These are phyloP conservation scores for Linaria vulgaris DNA, from an alignment of 257 asterid species.

Conservation along the genomic window DNA sequence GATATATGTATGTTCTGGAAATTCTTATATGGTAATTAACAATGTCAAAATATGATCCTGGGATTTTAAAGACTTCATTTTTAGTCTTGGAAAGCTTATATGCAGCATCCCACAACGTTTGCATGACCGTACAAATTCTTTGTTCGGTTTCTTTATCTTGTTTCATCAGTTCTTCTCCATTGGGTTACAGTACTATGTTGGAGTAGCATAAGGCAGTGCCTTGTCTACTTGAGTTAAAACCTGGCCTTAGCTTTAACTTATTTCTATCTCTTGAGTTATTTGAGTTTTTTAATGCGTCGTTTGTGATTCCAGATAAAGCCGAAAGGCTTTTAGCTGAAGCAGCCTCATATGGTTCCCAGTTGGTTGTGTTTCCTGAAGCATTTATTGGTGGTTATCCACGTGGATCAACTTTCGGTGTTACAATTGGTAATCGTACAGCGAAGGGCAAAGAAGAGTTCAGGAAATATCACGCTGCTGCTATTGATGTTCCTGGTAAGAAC, in stretches of 20 bases:
- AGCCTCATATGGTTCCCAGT: slow-evolving; percentile 83
- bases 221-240: slow-evolving; percentile 1
- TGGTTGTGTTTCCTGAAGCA: slow-evolving; percentile 97
- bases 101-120: too few species aligned
- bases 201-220: background rate
- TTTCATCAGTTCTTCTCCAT: slow-evolving; percentile 1
- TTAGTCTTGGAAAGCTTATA: too few species aligned
- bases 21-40: too few species aligned
- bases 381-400: slow-evolving; percentile 98
- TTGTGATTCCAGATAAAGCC: slow-evolving; percentile 69
- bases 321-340: slow-evolving; percentile 95
- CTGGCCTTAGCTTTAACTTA: slow-evolving; percentile 5
- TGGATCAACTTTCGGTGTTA: slow-evolving; percentile 81
- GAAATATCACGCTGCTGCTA: slow-evolving; percentile 85
- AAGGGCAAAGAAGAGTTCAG: slow-evolving; percentile 94
- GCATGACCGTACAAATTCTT: background rate
- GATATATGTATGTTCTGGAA: background rate
- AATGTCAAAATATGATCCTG: too few species aligned
- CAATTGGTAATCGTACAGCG: slow-evolving; percentile 82
- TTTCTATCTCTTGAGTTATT: background rate
- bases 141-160: background rate
- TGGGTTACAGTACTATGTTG: background rate
- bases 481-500: slow-evolving; percentile 88
- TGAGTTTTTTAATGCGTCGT: background rate
- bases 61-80: too few species aligned